Evolutionary conservation across 2,329 filamentous ascomycete genomes (phyloP).

Genomic region (Parafenestella ontariensis): DNA sequence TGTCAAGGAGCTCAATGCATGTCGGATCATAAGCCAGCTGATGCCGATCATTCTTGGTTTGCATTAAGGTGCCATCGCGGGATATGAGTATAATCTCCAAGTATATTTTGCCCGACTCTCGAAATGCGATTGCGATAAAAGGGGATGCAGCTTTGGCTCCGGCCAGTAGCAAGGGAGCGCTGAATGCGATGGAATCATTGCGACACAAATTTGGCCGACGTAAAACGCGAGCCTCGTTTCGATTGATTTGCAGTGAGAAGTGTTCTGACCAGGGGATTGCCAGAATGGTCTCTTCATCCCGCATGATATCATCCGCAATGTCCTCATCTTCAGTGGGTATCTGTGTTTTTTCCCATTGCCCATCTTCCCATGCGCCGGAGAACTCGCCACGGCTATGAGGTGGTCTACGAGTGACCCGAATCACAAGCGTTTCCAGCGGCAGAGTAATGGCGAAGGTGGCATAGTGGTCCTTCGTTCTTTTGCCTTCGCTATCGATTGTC

Average conservation of each 20-base stretch:
- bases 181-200: slow-evolving; percentile 24
- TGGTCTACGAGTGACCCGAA: slow-evolving; percentile 36
- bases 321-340: slow-evolving; percentile 28
- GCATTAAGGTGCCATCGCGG: slow-evolving; percentile 22
- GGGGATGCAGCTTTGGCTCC: slow-evolving; percentile 21
- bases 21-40: slow-evolving; percentile 38
- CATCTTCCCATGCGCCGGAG: slow-evolving; percentile 32
- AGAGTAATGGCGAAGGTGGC: slow-evolving; percentile 48
- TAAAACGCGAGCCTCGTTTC: slow-evolving; percentile 33
- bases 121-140: slow-evolving; percentile 28
- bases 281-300: slow-evolving; percentile 41
- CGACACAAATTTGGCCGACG: slow-evolving; percentile 21
- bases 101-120: slow-evolving; percentile 27
- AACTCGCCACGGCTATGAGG: slow-evolving; percentile 23
- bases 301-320: slow-evolving; percentile 31
- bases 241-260: slow-evolving; percentile 42
- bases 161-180: slow-evolving; percentile 28
- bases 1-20: slow-evolving; percentile 41
- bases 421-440: slow-evolving; percentile 38
- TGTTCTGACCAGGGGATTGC: slow-evolving; percentile 30
- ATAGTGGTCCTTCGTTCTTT: slow-evolving; percentile 34
- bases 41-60: slow-evolving; percentile 9
- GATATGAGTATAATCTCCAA: slow-evolving; percentile 28
- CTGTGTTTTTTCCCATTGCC: slow-evolving; percentile 35
- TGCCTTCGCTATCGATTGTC: slow-evolving; percentile 34